Base-by-base conservation (phyloP, 2,329 filamentous ascomycete species). In the Fusarium sambucinum region DNA sequence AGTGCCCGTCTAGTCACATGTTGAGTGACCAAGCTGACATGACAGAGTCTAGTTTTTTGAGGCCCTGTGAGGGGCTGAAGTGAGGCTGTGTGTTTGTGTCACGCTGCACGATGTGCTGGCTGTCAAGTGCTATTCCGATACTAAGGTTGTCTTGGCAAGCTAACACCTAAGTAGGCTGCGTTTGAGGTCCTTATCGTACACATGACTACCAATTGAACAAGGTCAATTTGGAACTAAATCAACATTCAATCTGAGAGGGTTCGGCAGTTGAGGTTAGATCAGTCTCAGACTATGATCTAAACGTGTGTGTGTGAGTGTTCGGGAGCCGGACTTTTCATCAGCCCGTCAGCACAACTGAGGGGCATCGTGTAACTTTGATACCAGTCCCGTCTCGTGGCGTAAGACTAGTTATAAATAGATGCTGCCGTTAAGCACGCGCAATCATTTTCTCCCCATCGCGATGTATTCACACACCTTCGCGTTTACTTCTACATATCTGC, bases 261-360 rank as follows among this genome's bases (percentile, higher is more conserved):
- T 12, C 5, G 11, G 13, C 6, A 38, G n/a, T 7, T 4, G 35
- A 13, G 12, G 1, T 19, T 5, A 19, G 17, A 4, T 19, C n/a
- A 3, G 11, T 1, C 12, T 8, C 14, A 17, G 0, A 38, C n/a
- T 38, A 1, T 4, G 13, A 4, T 11, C 13, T 21, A 13, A 4
- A n/a, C 11, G 13, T 19, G n/a, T 6, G 35, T 12, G 35, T 37
- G 6, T 9, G 12, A 14, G 12, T 38, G 6, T 38, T 38, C n/a
- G 35, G 35, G 35, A 13, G 35, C 35, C n/a, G n/a, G 35, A n/a
- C 35, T 12, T 38, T 1, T 38, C 4, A 4, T 13, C 35, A 38
- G 35, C 35, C 35, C n/a, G 35, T 38, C 35, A 38, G 35, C 35
- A 38, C 6, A 38, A 19, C n/a, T 38, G 35, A 38, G 35, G 35